These are phyloP conservation scores for Termitomyces sp. DNA, from an alignment of 768 basidiomycete species.

Conservation along the genomic window DNA sequence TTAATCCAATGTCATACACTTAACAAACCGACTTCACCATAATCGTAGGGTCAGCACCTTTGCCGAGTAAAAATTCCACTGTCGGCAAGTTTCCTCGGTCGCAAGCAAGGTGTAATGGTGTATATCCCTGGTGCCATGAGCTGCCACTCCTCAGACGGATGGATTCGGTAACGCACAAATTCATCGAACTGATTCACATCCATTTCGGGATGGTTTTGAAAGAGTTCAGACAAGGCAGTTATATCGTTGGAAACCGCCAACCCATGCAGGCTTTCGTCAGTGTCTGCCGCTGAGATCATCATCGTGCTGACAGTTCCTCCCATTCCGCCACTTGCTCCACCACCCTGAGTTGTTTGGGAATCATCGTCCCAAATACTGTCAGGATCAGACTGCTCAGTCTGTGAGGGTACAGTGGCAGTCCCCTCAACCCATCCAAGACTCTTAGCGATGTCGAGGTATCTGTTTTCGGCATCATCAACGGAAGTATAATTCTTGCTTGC, in stretches of 20 bases:
- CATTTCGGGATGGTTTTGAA: slow-evolving; percentile 37
- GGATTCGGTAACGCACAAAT: slow-evolving; percentile 52
- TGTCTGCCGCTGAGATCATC: slow-evolving; percentile 31
- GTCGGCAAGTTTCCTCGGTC: slow-evolving; percentile 69
- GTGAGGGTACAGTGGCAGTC: slow-evolving; percentile 4
- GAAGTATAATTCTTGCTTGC: slow-evolving; percentile 46
- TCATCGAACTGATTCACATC: slow-evolving; percentile 66
- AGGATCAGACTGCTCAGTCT: slow-evolving; percentile 19
- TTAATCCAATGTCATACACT: not conserved
- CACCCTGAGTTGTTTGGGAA: slow-evolving; percentile 25
- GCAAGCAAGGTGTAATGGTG: slow-evolving; percentile 81
- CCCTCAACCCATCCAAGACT: slow-evolving; percentile 64
- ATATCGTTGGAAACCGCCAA: slow-evolving; percentile 59
- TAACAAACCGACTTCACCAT: slow-evolving; percentile 38
- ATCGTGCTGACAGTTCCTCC: slow-evolving; percentile 66
- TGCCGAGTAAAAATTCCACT: slow-evolving; percentile 54
- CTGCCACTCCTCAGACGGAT: not conserved
- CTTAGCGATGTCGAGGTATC: slow-evolving; percentile 68
- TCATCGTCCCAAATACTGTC: slow-evolving; percentile 46
- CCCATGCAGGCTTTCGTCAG: slow-evolving; percentile 50
- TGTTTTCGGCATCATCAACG: slow-evolving; percentile 48
- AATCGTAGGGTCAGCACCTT: slow-evolving; percentile 61
- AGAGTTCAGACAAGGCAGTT: slow-evolving; percentile 38
- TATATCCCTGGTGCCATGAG: slow-evolving; percentile 69
- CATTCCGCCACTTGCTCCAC: slow-evolving; percentile 42